These are phyloP conservation scores for Pochonia chlamydosporia DNA, from an alignment of 2,329 filamentous ascomycete species.

Conservation along the genomic window DNA sequence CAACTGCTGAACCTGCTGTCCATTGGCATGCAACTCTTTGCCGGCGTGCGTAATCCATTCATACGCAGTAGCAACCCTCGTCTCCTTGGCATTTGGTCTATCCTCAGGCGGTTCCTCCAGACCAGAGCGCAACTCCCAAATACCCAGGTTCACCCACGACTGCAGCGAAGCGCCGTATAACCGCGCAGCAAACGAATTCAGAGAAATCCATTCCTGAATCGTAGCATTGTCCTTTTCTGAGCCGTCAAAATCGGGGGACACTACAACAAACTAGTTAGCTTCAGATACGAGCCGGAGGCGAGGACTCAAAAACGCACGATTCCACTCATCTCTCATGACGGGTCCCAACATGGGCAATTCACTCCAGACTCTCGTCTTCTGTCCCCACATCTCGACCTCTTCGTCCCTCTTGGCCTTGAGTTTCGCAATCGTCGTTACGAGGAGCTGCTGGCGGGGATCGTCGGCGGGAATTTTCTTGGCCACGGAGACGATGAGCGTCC, in stretches of 20 bases:
- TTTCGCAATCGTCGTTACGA: constrained; percentile 15
- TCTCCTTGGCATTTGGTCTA: constrained; percentile 13
- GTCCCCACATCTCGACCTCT: constrained; percentile 21
- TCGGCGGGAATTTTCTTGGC: constrained; percentile 19
- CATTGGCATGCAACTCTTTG: constrained; percentile 15
- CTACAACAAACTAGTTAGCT: constrained; percentile 11
- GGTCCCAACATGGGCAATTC: constrained; percentile 25
- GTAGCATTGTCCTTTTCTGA: constrained; percentile 14
- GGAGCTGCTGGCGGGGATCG: constrained; percentile 18
- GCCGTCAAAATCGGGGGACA: constrained; percentile 18
- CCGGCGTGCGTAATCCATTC: constrained; percentile 27
- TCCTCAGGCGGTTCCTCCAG: constrained; percentile 20
- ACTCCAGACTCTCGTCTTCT: constrained; percentile 19
- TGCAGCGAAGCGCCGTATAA: constrained; percentile 17
- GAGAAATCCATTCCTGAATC: constrained; percentile 21
- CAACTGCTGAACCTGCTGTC: constrained; percentile 10
- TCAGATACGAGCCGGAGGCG: not conserved
- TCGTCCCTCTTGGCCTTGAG: constrained; percentile 18
- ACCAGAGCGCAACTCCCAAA: constrained; percentile 23
- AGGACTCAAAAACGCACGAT: constrained; percentile 15
- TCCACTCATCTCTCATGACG: constrained; percentile 23
- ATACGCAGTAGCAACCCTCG: constrained; percentile 15
- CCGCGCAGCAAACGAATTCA: constrained; percentile 28
- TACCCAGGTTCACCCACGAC: constrained; percentile 20
- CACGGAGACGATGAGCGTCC: constrained; percentile 19